Conservation (phyloP, 2,329 filamentous ascomycete species). For the Chrysosporium queenslandicum region DNA sequence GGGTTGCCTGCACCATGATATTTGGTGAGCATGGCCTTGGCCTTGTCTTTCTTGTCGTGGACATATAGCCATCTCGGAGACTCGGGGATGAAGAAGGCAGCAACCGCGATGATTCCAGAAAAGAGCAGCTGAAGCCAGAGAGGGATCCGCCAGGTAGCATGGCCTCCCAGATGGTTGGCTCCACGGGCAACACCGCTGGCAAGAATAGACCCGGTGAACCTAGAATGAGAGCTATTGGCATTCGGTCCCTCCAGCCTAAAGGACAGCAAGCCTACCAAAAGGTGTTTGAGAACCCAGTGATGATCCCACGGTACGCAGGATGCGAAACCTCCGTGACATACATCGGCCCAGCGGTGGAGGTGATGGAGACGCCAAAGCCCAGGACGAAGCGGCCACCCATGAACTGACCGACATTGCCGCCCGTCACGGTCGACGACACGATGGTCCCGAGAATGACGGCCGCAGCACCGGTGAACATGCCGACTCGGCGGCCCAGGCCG, state of each 20-base stretch:
- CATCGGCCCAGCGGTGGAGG: slow-evolving; percentile 51
- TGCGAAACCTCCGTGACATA: slow-evolving; percentile 56
- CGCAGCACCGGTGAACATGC: slow-evolving; percentile 47
- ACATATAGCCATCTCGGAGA: slow-evolving; percentile 54
- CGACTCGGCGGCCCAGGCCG: slow-evolving; percentile 44
- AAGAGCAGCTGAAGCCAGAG: slow-evolving; percentile 45
- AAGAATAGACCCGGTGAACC: slow-evolving; percentile 40
- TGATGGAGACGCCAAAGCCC: slow-evolving; percentile 51
- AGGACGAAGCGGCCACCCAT: slow-evolving; percentile 48
- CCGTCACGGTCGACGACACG: slow-evolving; percentile 40
- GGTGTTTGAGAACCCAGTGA: slow-evolving; percentile 50
- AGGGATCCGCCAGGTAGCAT: slow-evolving; percentile 50
- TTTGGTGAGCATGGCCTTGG: slow-evolving; percentile 47
- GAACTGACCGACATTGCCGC: slow-evolving; percentile 39
- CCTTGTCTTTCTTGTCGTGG: slow-evolving; percentile 49
- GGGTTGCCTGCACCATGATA: slow-evolving; percentile 47
- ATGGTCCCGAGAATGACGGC: slow-evolving; percentile 45
- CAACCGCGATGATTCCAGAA: slow-evolving; percentile 39
- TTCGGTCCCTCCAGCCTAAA: background rate
- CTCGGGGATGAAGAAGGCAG: slow-evolving; percentile 50
- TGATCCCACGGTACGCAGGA: slow-evolving; percentile 51
- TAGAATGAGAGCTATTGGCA: slow-evolving; percentile 17
- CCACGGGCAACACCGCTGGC: slow-evolving; percentile 48
- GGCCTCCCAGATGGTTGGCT: slow-evolving; percentile 28
- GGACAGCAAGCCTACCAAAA: slow-evolving; percentile 29